Percentiles rank a stretch among this genome's conserved stretches.
Evolutionary conservation across 768 basidiomycete species (phyloP).

Genomic region (Tephrocybe sp.): DNA sequence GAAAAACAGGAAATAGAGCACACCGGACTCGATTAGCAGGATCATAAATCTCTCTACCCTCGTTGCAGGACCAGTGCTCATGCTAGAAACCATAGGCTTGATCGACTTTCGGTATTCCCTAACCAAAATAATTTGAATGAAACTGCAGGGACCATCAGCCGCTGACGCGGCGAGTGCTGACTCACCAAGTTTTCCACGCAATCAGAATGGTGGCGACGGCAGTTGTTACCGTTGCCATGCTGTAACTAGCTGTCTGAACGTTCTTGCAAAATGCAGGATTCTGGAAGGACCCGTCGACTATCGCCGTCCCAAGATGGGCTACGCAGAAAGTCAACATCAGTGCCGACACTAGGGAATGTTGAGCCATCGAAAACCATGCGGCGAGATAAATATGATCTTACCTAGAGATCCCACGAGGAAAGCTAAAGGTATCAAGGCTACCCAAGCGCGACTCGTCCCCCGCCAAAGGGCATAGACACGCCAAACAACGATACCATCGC

Average conservation of each 20-base stretch:
- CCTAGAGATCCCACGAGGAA: background rate
- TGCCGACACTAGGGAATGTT: background rate
- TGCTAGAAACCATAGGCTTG: background rate
- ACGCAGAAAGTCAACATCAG: constrained; percentile 8
- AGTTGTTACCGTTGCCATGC: constrained; percentile 4
- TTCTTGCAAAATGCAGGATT: constrained; percentile 10
- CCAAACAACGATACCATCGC: constrained; percentile 7
- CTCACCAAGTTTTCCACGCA: constrained; percentile 5
- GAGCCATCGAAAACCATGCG: background rate
- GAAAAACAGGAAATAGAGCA: constrained; percentile 11
- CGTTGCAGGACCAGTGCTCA: background rate
- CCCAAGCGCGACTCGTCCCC: background rate
- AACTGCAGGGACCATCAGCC: background rate
- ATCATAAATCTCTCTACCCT: constrained; percentile 3
- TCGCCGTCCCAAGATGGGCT: constrained; percentile 3
- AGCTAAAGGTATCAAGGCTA: background rate
- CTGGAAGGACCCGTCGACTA: constrained; percentile 9
- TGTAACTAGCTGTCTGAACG: constrained; percentile 2
- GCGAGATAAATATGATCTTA: background rate
- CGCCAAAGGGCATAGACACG: constrained; percentile 5
- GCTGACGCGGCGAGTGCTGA: background rate
- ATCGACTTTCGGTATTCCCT: constrained; percentile 2
- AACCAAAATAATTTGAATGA: background rate
- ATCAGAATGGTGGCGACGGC: constrained; percentile 7
- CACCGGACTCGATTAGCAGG: constrained; percentile 7